Percentiles rank a stretch among this genome's conserved stretches.
These are phyloP conservation scores for Helichrysum umbraculigerum DNA, from an alignment of 129 eudicot genomes.

Conservation along the genomic window DNA sequence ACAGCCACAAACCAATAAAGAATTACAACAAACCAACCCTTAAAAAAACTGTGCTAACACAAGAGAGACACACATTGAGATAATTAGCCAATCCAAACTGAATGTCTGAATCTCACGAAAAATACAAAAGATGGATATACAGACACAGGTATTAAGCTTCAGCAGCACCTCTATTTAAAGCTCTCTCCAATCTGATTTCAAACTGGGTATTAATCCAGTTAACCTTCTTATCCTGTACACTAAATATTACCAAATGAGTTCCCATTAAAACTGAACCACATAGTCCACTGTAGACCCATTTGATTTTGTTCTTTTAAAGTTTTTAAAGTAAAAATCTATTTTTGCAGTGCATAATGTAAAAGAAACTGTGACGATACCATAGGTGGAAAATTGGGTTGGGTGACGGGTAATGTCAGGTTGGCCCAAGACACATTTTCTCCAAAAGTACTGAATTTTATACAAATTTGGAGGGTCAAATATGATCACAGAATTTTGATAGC, in stretches of 20 bases:
- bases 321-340: not conserved
- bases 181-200: slow-evolving; percentile 82
- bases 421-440: not conserved
- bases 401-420: not conserved
- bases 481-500: not conserved
- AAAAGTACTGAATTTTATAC: not conserved
- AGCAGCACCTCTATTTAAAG: slow-evolving; percentile 51
- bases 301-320: not conserved
- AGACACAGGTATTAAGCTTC: not conserved
- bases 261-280: slow-evolving; percentile 1
- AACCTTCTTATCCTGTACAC: slow-evolving; percentile 82
- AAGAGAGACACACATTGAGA: not conserved
- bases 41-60: slow-evolving; percentile 26
- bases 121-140: not conserved
- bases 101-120: slow-evolving; percentile 18
- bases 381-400: not conserved
- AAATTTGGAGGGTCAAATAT: not conserved
- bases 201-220: slow-evolving; percentile 86
- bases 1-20: slow-evolving; percentile 37
- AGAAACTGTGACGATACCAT: not conserved
- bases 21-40: slow-evolving; percentile 35
- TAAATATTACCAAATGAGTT: slow-evolving; percentile 19
- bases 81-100: slow-evolving; percentile 18
- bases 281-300: not conserved
- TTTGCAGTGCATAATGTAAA: not conserved